phyloP scores from a whole-genome alignment of 805 yeast species.

The Wickerhamomyces chaumierensis region DNA sequence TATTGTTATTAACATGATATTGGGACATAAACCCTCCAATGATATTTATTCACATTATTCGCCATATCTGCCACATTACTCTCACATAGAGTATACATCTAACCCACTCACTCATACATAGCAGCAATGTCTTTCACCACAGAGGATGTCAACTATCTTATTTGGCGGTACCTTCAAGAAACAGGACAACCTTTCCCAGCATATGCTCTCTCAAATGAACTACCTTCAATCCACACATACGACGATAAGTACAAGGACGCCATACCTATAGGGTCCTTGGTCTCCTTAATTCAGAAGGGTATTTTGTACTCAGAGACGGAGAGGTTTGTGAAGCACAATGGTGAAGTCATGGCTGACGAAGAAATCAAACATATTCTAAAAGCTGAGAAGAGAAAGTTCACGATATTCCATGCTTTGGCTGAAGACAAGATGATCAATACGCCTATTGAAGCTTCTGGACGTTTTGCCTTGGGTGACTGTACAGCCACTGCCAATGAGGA shows the following conservation, averaged over 20 bases:
- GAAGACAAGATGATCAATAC: constrained; percentile 26
- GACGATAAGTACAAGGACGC: constrained; percentile 37
- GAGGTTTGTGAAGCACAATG: constrained; percentile 32
- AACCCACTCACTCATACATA: no score
- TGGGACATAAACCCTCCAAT: no score
- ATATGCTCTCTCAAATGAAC: constrained; percentile 60
- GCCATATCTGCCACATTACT: no score
- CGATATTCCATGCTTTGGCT: constrained; percentile 43
- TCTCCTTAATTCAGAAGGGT: constrained; percentile 77
- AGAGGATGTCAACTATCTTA: constrained; percentile 75
- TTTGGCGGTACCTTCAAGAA: constrained; percentile 91
- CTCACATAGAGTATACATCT: no score
- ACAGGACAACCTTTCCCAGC: constrained; percentile 68
- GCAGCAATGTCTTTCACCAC: constrained; percentile 82
- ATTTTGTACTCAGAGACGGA: constrained; percentile 68
- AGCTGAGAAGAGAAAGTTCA: constrained; percentile 24
- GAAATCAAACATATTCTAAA: constrained; percentile 4
- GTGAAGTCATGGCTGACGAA: constrained; percentile 16
- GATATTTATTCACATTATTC: no score
- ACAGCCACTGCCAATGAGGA: background rate
- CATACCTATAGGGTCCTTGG: constrained; percentile 73
- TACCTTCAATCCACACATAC: constrained; percentile 47
- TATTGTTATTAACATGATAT: no score
- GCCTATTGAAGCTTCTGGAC: constrained; percentile 18
- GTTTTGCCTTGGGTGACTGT: constrained; percentile 14